A percentile compares a stretch with the other conserved stretches of the same genome.
phyloP scores from a whole-genome alignment of 2,329 filamentous ascomycete species.

The Fusarium temperatum region DNA sequence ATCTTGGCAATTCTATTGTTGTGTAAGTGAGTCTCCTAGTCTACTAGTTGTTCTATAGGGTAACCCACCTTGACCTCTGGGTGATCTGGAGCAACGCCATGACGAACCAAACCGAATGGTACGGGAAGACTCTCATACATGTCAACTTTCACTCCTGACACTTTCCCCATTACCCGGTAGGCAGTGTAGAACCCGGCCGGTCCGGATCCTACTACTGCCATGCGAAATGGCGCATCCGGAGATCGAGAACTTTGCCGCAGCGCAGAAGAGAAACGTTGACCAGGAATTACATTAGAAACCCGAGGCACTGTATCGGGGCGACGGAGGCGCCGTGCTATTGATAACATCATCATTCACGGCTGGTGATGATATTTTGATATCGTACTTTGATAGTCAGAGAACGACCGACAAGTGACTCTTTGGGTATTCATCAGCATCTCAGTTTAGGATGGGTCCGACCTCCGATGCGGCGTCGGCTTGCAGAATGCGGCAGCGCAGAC shows the following conservation, averaged over 20 bases:
- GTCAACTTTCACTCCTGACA: conserved; percentile 78
- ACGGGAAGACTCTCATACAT: conserved; percentile 97
- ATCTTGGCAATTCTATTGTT: conserved; percentile 84
- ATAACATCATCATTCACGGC: conserved; percentile 16
- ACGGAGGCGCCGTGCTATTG: conserved; percentile 6
- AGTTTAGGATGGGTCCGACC: conserved; percentile 2
- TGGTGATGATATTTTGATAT: background rate
- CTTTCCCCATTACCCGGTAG: conserved; percentile 81
- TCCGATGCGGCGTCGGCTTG: background rate
- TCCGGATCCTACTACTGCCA: conserved; percentile 92
- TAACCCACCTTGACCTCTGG: conserved; percentile 88
- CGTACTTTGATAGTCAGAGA: background rate
- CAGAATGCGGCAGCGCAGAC: conserved; percentile 28
- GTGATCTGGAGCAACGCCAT: conserved; percentile 97
- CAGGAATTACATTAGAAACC: background rate
- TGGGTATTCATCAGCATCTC: background rate
- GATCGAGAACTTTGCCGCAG: conserved; percentile 23
- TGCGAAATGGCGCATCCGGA: conserved; percentile 68
- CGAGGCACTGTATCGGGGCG: background rate
- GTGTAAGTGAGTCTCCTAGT: conserved; percentile 12
- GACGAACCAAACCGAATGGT: conserved; percentile 90
- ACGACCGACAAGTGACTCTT: conserved; percentile 23
- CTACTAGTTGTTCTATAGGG: background rate
- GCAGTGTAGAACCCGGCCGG: conserved; percentile 97
- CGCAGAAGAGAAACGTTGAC: conserved; percentile 18